Conservation (phyloP, 306 rosid species). For the Vicia villosa region DNA sequence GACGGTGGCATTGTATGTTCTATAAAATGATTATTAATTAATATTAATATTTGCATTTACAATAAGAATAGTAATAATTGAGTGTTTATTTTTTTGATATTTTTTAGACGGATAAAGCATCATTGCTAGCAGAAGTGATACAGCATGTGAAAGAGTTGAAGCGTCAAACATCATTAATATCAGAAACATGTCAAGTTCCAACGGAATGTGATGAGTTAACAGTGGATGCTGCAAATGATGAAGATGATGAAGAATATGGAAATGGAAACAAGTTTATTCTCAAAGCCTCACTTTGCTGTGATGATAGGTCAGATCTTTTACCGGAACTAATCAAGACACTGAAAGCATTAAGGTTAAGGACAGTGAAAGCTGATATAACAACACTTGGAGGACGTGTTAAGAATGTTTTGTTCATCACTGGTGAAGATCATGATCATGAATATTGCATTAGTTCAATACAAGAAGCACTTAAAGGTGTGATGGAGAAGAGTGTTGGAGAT, state of each 20-base stretch:
- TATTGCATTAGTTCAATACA: constrained; percentile 72
- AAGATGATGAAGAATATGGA: constrained; percentile 49
- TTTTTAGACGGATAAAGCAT: constrained; percentile 91
- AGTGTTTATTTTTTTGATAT: not conserved
- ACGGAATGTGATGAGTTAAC: constrained; percentile 80
- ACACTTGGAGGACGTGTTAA: constrained; percentile 91
- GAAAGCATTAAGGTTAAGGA: constrained; percentile 68
- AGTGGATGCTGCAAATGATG: constrained; percentile 54
- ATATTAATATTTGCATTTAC: too few relatives aligned
- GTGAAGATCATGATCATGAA: constrained; percentile 56
- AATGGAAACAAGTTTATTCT: constrained; percentile 66
- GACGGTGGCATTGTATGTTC: too few relatives aligned
- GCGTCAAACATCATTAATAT: constrained; percentile 79
- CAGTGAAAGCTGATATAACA: constrained; percentile 87
- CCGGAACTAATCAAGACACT: constrained; percentile 84
- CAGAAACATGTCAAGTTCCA: constrained; percentile 79
- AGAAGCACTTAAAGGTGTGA: constrained; percentile 82
- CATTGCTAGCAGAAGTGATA: constrained; percentile 90
- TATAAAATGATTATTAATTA: too few relatives aligned
- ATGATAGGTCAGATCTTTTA: constrained; percentile 80
- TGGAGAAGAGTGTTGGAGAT: constrained; percentile 74
- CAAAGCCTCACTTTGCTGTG: constrained; percentile 90
- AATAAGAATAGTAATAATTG: too few relatives aligned
- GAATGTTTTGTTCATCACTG: constrained; percentile 79
- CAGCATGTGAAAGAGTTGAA: constrained; percentile 92